Base-by-base conservation (phyloP, 441 rosid genomes). In the Populus hybrid region DNA sequence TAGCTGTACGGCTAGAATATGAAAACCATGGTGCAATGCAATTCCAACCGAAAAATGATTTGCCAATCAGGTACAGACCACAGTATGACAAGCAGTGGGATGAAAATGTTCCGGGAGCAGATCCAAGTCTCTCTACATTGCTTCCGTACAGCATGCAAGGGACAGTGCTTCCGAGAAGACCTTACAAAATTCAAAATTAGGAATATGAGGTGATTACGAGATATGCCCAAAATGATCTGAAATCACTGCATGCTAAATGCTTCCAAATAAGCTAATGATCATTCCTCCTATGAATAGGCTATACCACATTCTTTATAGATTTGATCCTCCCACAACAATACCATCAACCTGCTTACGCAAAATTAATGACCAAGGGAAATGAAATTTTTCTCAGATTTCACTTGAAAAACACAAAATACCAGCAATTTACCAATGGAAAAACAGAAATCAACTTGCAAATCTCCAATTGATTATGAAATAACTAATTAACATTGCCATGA, bases 21-120 rank as follows among this genome's bases (percentile, higher is more conserved):
- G 99, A 94, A 83, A 91, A 92, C 86, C 92, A 93, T 11, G 99
- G 99, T 26, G 98, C 99, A 71, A 96, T 85, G 35, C 90, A 90
- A 80, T 94, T 96, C 90, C 94, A 79, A 11, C 99, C 94, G 61
- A 88, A 91, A 73, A 92, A 72, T 54, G 86, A 77, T 6, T 83
- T 86, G 36, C 98, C 97, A 9, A 95, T 81, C 84, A 94, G 81
- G 86, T 85, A 95, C 23, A 95, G 83, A 76, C 92, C 94, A 16
- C 88, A 79, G 82, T 95, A 95, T 4, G 95, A 82, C 86, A 92
- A 83, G 83, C 98, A 93, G 78, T 92, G 98, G 77, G 82, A 88
- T 16, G 92, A 81, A 87, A 96, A 96, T 50, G 96, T 89, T 77
- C 97, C 97, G 0, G 93, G 85, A 76, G 81, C 75, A 76, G 97